Evolutionary conservation across 1,139 yeast species (phyloP).

Genomic region (Saccharomycopsis hybrid): DNA sequence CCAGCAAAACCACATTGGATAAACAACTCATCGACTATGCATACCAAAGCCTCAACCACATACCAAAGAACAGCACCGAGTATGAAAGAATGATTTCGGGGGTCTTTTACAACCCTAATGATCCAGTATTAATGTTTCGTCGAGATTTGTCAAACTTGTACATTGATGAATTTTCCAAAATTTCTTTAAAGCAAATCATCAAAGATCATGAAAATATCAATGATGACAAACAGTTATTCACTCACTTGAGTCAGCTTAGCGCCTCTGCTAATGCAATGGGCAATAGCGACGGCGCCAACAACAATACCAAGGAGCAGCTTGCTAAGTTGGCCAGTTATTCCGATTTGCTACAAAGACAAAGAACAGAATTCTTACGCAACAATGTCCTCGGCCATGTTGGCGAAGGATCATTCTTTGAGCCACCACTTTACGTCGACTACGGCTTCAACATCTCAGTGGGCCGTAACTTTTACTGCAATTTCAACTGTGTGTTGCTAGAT

Average conservation of each 20-base stretch:
- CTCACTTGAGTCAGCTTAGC: neutral
- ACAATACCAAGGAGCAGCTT: neutral
- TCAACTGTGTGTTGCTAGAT: slow-evolving; percentile 53
- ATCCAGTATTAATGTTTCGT: slow-evolving; percentile 25
- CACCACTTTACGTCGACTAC: slow-evolving; percentile 52
- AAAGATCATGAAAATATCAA: neutral
- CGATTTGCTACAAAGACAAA: neutral
- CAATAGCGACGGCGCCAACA: neutral
- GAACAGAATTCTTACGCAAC: slow-evolving; percentile 31
- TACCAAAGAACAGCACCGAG: slow-evolving; percentile 37
- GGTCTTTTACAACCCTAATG: slow-evolving; percentile 32
- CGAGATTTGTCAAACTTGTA: slow-evolving; percentile 7
- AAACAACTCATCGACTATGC: slow-evolving; percentile 4
- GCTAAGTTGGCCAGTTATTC: neutral
- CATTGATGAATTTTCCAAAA: neutral
- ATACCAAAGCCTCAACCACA: slow-evolving; percentile 6
- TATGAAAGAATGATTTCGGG: slow-evolving; percentile 42
- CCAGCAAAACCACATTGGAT: too few species aligned
- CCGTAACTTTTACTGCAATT: slow-evolving; percentile 46
- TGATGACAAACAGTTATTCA: too few species aligned
- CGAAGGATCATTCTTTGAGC: slow-evolving; percentile 38
- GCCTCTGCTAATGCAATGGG: too few species aligned
- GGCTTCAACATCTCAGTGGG: slow-evolving; percentile 51
- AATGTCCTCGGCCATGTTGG: slow-evolving; percentile 42
- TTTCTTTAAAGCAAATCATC: slow-evolving; percentile 1